Conservation (phyloP, 1,284 basidiomycete species). For the Bjerkandera adusta region DNA sequence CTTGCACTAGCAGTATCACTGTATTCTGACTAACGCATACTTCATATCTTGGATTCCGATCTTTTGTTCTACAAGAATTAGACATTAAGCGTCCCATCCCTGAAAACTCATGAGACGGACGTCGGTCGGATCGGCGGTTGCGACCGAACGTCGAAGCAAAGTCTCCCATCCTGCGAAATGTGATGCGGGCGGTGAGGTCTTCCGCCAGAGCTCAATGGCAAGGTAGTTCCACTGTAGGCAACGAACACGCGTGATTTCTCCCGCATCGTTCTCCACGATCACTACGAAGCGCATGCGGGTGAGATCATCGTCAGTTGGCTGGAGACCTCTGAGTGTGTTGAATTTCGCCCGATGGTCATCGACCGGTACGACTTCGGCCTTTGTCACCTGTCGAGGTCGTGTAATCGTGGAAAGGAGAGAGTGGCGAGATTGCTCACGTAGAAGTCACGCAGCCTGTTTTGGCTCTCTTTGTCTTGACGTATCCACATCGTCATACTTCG, state of each 20-base stretch:
- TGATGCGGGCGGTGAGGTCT: too few relatives aligned
- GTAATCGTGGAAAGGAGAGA: neutral
- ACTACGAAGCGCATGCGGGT: slow-evolving; percentile 6
- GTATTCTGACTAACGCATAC: too few relatives aligned
- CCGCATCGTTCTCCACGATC: slow-evolving; percentile 3
- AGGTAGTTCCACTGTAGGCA: slow-evolving; percentile 1
- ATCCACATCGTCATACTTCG: slow-evolving; percentile 6
- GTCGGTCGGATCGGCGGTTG: too few relatives aligned
- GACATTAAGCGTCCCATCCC: too few relatives aligned
- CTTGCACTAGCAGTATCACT: too few relatives aligned
- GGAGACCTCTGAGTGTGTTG: neutral
- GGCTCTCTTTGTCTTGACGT: neutral
- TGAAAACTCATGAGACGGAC: too few relatives aligned
- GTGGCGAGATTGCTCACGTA: neutral
- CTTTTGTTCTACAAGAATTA: too few relatives aligned
- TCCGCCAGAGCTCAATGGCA: neutral
- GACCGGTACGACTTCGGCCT: slow-evolving; percentile 4
- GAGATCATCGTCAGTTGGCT: neutral
- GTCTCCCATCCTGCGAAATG: too few relatives aligned
- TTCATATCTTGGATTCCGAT: too few relatives aligned
- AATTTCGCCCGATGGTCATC: neutral
- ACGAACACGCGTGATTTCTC: slow-evolving; percentile 2
- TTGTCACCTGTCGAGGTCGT: neutral
- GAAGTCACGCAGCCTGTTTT: slow-evolving; percentile 4
- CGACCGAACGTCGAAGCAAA: too few relatives aligned